Conservation (phyloP, 495 filamentous ascomycete species). For the Xylaria intraflava region DNA sequence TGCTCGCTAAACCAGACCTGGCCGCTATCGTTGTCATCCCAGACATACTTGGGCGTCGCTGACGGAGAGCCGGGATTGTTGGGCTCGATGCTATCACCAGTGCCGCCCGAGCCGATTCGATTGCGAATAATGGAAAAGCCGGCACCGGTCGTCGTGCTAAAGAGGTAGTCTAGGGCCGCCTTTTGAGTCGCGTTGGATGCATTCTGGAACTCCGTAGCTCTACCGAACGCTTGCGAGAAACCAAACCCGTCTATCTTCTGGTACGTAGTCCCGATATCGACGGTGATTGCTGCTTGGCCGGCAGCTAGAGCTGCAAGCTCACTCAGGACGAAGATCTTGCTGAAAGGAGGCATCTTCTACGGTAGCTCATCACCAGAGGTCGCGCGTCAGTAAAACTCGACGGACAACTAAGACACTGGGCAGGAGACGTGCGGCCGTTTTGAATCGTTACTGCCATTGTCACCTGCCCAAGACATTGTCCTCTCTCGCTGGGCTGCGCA, state of each 20-base stretch:
- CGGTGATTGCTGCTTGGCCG: constrained; percentile 23
- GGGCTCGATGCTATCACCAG: constrained; percentile 41
- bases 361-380: neutral
- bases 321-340: neutral
- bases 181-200: constrained; percentile 28
- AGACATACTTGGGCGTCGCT: constrained; percentile 32
- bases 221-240: constrained; percentile 45
- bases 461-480: too few species aligned
- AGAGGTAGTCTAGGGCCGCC: constrained; percentile 40
- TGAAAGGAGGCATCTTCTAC: neutral
- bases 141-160: constrained; percentile 40
- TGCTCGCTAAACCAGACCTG: constrained; percentile 48
- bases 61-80: constrained; percentile 34
- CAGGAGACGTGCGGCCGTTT: too few species aligned
- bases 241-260: constrained; percentile 48
- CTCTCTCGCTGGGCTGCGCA: too few species aligned
- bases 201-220: constrained; percentile 32
- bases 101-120: constrained; percentile 42
- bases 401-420: too few species aligned
- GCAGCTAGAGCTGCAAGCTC: constrained; percentile 6
- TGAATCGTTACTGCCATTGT: too few species aligned
- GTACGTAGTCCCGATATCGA: constrained; percentile 29
- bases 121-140: constrained; percentile 51
- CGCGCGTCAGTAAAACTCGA: too few species aligned
- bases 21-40: constrained; percentile 40